These are phyloP conservation scores for Solanum neorickii DNA, from an alignment of 257 asterid genomes.

Conservation along the genomic window DNA sequence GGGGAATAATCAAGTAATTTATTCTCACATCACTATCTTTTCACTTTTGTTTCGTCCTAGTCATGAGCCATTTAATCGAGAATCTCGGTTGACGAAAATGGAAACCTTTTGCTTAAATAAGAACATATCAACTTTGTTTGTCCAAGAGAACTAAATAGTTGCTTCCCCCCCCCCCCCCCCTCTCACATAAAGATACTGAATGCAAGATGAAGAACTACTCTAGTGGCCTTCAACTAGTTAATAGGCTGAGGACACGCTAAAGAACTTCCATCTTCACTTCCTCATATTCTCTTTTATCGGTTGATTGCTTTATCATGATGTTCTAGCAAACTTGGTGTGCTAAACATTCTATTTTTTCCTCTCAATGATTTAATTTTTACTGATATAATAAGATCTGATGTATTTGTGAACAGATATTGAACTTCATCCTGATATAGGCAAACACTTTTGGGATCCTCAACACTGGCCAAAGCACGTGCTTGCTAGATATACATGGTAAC, in stretches of 20 bases:
- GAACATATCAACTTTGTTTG: neutral
- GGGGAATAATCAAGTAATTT: neutral
- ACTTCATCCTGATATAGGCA: slow-evolving; percentile 72
- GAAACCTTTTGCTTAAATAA: neutral
- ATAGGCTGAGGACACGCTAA: neutral
- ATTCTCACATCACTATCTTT: neutral
- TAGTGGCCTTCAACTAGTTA: neutral
- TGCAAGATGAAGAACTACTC: neutral
- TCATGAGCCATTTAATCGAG: neutral
- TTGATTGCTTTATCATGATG: neutral
- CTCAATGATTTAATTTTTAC: neutral
- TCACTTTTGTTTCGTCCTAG: neutral
- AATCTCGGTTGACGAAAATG: neutral
- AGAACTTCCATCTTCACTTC: neutral
- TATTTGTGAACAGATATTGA: slow-evolving; percentile 55
- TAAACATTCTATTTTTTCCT: neutral
- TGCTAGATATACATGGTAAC: slow-evolving; percentile 85
- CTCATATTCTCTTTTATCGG: neutral
- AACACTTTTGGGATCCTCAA: slow-evolving; percentile 89
- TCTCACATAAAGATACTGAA: neutral
- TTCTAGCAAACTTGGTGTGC: neutral
- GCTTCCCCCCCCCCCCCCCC: no score
- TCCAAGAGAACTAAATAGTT: neutral
- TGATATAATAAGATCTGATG: slow-evolving; percentile 1
- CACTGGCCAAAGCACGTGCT: slow-evolving; percentile 95